Evolutionary conservation across 306 rosid species (phyloP).

Genomic region (Medicago ruthenica): DNA sequence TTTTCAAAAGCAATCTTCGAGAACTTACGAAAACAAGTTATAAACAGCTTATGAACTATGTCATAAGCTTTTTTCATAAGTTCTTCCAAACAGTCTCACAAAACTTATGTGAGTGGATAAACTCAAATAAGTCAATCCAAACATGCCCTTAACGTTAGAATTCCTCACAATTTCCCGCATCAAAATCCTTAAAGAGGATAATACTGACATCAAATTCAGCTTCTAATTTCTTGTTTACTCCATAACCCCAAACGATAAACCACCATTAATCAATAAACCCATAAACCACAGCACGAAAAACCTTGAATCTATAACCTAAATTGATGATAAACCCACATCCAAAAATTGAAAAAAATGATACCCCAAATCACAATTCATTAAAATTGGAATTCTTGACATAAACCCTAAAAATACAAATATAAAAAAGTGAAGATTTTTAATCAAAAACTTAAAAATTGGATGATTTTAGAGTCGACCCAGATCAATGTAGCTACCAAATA

Average conservation of each 20-base stretch:
- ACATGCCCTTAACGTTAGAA: no score
- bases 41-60: no score
- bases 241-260: neutral
- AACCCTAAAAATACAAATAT: conserved; percentile 23
- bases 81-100: no score
- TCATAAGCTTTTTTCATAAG: no score
- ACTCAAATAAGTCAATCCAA: no score
- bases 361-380: neutral
- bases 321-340: neutral
- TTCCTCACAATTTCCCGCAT: neutral
- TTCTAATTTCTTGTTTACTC: neutral
- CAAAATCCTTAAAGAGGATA: neutral
- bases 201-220: conserved; percentile 4
- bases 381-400: neutral
- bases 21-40: no score
- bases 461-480: neutral
- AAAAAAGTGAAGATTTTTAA: neutral
- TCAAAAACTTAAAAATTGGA: neutral
- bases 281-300: neutral
- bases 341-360: neutral
- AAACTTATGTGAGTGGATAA: no score
- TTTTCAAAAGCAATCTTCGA: no score
- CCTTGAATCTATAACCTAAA: neutral
- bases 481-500: neutral
- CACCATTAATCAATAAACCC: neutral